These are phyloP conservation scores for Colletotrichum sublineola DNA, from an alignment of 2,329 filamentous ascomycete genomes.

Conservation along the genomic window DNA sequence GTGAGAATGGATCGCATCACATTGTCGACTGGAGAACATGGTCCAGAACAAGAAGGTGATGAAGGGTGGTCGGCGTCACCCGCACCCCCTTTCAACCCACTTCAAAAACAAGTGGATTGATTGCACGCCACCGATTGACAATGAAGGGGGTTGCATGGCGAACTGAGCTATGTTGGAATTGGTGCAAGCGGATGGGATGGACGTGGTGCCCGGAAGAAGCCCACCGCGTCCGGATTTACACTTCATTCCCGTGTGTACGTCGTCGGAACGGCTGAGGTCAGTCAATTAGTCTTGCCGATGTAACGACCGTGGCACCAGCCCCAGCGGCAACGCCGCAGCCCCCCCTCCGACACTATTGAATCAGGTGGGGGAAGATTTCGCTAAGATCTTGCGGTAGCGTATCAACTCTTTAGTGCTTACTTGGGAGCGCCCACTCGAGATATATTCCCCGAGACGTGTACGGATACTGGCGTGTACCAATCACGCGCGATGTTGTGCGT, in stretches of 20 bases:
- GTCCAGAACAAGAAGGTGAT: not conserved
- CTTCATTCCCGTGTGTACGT: not conserved
- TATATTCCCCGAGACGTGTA: slow-evolving; percentile 1
- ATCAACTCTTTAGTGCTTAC: slow-evolving; percentile 17
- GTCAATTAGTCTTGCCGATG: too few species aligned
- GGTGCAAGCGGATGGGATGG: not conserved
- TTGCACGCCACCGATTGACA: not conserved
- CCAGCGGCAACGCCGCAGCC: not conserved
- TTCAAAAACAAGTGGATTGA: too few species aligned
- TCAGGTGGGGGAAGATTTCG: not conserved
- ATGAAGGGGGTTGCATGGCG: not conserved
- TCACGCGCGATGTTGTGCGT: not conserved
- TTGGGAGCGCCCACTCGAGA: slow-evolving; percentile 6
- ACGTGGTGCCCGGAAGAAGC: not conserved
- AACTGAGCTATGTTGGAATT: not conserved
- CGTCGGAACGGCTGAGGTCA: too few species aligned
- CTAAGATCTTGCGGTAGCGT: slow-evolving; percentile 1
- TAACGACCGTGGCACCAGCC: too few species aligned
- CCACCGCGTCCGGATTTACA: slow-evolving; percentile 14
- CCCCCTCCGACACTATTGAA: not conserved
- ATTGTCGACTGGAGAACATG: not conserved
- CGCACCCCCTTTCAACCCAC: not conserved
- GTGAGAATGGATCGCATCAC: not conserved
- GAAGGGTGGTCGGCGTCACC: not conserved
- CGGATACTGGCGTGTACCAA: not conserved